Percentiles rank a stretch among this genome's conserved stretches.
Evolutionary conservation across 257 asterid genomes (phyloP).

Genomic region (Gentiana macrophylla): DNA sequence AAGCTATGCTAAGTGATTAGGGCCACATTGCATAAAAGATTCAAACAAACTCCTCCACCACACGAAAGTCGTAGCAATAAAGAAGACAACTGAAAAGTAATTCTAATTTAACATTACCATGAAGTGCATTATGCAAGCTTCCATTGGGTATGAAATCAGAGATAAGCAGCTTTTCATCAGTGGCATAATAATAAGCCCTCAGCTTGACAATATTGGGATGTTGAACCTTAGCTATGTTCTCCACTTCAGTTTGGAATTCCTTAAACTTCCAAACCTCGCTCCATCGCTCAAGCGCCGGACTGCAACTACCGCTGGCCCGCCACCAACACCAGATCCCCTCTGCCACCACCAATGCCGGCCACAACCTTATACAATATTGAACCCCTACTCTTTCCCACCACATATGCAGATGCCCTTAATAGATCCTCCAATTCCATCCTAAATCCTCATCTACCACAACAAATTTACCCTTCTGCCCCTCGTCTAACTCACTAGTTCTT

Average conservation of each 20-base stretch:
- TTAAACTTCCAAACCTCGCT: conserved; percentile 48
- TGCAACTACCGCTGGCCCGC: conserved; percentile 41
- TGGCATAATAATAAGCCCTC: conserved; percentile 84
- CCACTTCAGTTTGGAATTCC: conserved; percentile 88
- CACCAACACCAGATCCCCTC: conserved; percentile 26
- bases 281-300: conserved; percentile 93
- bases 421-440: conserved; percentile 83
- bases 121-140: conserved; percentile 67
- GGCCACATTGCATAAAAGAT: not conserved
- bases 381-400: conserved; percentile 84
- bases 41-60: not conserved
- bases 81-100: no score
- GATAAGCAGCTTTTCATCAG: conserved; percentile 75
- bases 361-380: conserved; percentile 95
- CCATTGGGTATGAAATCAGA: conserved; percentile 74
- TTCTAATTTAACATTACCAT: conserved; percentile 32
- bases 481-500: conserved; percentile 19
- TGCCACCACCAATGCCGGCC: conserved; percentile 46
- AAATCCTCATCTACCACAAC: conserved; percentile 64
- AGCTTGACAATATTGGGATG: conserved; percentile 77
- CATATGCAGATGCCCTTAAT: conserved; percentile 95
- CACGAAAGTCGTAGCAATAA: not conserved
- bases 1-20: no score
- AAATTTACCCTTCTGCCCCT: conserved; percentile 72
- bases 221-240: conserved; percentile 55